A percentile compares a stretch with the other conserved stretches of the same genome.
These are phyloP conservation scores for Aspergillus pseudoviridinutans DNA, from an alignment of 2,329 filamentous ascomycete species.

Conservation along the genomic window DNA sequence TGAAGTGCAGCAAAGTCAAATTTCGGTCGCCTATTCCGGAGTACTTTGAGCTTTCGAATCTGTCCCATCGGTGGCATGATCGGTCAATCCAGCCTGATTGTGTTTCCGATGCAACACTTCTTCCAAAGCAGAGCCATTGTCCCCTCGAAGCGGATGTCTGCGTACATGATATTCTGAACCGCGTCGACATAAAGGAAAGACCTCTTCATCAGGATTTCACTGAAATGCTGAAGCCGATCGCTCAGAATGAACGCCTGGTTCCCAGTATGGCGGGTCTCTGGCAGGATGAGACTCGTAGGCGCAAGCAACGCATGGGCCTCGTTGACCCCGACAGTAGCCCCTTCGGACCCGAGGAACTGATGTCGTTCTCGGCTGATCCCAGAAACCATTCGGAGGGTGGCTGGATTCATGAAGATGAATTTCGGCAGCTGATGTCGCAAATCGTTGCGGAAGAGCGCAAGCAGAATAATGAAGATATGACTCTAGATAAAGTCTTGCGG, in stretches of 20 bases:
- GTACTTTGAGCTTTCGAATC: conserved; percentile 58
- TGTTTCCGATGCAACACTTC: conserved; percentile 58
- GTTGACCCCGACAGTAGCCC: conserved; percentile 64
- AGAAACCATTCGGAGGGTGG: conserved; percentile 68
- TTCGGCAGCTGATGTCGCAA: conserved; percentile 59
- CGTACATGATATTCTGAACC: conserved; percentile 82
- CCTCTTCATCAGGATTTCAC: conserved; percentile 81
- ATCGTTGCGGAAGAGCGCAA: conserved; percentile 62
- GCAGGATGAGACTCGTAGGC: conserved; percentile 79
- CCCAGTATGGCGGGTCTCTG: conserved; percentile 92
- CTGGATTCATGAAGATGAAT: conserved; percentile 93
- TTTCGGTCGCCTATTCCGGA: conserved; percentile 75
- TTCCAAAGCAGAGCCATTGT: conserved; percentile 82
- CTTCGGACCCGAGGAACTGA: conserved; percentile 74
- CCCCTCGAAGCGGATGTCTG: conserved; percentile 85
- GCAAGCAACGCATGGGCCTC: conserved; percentile 67
- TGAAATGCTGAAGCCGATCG: conserved; percentile 63
- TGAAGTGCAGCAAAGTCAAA: conserved; percentile 65
- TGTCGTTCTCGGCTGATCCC: conserved; percentile 83
- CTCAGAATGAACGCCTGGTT: conserved; percentile 73
- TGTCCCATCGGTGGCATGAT: conserved; percentile 74
- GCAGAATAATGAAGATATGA: conserved; percentile 40
- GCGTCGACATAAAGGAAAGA: conserved; percentile 70
- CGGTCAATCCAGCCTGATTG: conserved; percentile 59
- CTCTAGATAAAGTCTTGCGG: conserved; percentile 65